Percentiles rank a stretch among this genome's conserved stretches.
These are phyloP conservation scores for Hanseniaspora singularis DNA, from an alignment of 805 yeast genomes.

Conservation along the genomic window DNA sequence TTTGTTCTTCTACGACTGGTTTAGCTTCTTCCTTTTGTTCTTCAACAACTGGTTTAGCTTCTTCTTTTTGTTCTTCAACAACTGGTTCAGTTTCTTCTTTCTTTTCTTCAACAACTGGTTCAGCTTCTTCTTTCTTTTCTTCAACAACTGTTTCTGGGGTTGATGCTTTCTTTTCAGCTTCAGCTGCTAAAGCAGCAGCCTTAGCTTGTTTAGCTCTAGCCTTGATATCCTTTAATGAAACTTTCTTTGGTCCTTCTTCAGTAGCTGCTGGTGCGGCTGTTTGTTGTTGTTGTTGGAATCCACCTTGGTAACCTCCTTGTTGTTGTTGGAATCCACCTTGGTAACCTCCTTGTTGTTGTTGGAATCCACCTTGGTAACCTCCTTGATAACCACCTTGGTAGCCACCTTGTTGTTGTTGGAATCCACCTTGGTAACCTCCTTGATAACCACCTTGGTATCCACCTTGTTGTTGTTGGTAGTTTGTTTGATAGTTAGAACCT, in stretches of 20 bases:
- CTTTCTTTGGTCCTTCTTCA: conserved; percentile 24
- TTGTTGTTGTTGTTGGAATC: conserved; percentile 63
- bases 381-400: conserved; percentile 17
- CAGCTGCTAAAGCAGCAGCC: conserved; percentile 50
- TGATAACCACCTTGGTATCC: conserved; percentile 25
- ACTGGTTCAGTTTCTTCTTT: conserved; percentile 25
- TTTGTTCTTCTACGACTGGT: too few relatives aligned
- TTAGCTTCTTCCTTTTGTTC: conserved; percentile 2
- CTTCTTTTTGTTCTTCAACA: conserved; percentile 23
- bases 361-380: conserved; percentile 15
- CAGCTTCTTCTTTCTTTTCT: conserved; percentile 20
- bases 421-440: conserved; percentile 21
- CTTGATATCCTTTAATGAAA: conserved; percentile 26
- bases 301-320: too few relatives aligned
- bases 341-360: neutral
- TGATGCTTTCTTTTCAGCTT: conserved; percentile 31
- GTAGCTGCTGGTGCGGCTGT: conserved; percentile 37
- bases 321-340: conserved; percentile 35
- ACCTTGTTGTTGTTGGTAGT: too few relatives aligned
- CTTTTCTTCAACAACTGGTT: conserved; percentile 18
- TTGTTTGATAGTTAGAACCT: too few relatives aligned
- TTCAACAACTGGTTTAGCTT: conserved; percentile 20
- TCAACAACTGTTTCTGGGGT: conserved; percentile 19
- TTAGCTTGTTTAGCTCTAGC: conserved; percentile 55
- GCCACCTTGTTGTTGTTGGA: conserved; percentile 17